Percentiles rank a stretch among this genome's conserved stretches.
phyloP scores from a whole-genome alignment of 805 yeast species.

The Lachancea lanzarotensis region DNA sequence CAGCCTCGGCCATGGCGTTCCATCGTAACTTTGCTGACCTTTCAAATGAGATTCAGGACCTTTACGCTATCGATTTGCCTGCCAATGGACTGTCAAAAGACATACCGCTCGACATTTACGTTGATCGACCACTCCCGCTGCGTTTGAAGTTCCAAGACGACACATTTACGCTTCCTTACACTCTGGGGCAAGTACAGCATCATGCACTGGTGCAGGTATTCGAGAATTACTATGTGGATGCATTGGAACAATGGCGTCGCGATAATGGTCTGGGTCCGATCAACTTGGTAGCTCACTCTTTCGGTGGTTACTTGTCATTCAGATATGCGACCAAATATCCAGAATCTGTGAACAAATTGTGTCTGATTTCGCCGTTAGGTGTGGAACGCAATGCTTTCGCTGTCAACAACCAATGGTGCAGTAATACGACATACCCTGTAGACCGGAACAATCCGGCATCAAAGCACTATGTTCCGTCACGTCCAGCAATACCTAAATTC shows the following conservation, averaged over 20 bases:
- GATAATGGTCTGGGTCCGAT: slow-evolving; percentile 44
- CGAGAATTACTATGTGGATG: slow-evolving; percentile 50
- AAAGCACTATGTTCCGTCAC: slow-evolving; percentile 28
- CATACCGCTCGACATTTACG: slow-evolving; percentile 27
- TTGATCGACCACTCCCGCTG: slow-evolving; percentile 9
- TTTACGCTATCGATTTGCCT: slow-evolving; percentile 65
- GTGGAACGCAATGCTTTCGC: slow-evolving; percentile 65
- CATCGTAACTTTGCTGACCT: slow-evolving; percentile 59
- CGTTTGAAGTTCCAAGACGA: slow-evolving; percentile 19
- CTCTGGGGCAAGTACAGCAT: slow-evolving; percentile 15
- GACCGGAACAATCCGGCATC: slow-evolving; percentile 40
- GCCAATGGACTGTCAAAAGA: slow-evolving; percentile 66
- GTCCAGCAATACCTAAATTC: slow-evolving; percentile 26
- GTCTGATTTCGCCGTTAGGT: slow-evolving; percentile 72
- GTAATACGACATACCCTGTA: slow-evolving; percentile 16
- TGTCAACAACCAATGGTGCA: slow-evolving; percentile 31
- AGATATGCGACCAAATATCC: slow-evolving; percentile 59
- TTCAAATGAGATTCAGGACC: slow-evolving; percentile 40
- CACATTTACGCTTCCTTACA: slow-evolving; percentile 14
- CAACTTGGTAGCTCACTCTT: slow-evolving; percentile 68
- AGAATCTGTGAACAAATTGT: slow-evolving; percentile 43
- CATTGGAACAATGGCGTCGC: slow-evolving; percentile 61
- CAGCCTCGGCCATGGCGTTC: slow-evolving; percentile 82
- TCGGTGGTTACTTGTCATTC: slow-evolving; percentile 68
- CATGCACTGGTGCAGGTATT: slow-evolving; percentile 32